A percentile compares a stretch with the other conserved stretches of the same genome.
phyloP scores from a whole-genome alignment of 2,329 filamentous ascomycete genomes.

The Trichoderma oligosporum region DNA sequence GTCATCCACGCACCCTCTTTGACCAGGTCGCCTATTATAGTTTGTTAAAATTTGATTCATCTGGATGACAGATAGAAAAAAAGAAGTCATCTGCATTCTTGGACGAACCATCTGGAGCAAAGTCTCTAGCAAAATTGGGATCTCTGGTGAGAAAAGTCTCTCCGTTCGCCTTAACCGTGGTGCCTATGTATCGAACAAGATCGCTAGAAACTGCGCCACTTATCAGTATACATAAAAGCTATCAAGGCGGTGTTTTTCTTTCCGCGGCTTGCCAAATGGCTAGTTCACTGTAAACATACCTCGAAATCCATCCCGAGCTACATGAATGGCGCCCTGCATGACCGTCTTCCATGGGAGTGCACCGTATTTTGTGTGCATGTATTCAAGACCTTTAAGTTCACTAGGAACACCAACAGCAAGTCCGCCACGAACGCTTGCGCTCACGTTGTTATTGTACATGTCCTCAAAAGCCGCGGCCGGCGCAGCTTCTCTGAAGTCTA shows the following conservation, averaged over 20 bases:
- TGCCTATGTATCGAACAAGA: constrained; percentile 67
- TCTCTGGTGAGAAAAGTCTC: constrained; percentile 68
- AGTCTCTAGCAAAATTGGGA: constrained; percentile 79
- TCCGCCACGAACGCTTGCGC: constrained; percentile 66
- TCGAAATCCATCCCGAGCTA: constrained; percentile 70
- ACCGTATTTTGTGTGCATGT: constrained; percentile 71
- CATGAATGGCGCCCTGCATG: constrained; percentile 66
- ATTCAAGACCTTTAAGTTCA: constrained; percentile 73
- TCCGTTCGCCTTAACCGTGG: constrained; percentile 33
- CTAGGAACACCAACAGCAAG: constrained; percentile 69
- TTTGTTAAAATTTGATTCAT: constrained; percentile 6
- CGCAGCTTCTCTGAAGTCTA: constrained; percentile 88
- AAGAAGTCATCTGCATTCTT: no score
- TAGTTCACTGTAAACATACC: constrained; percentile 28
- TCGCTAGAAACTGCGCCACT: constrained; percentile 60
- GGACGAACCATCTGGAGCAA: constrained; percentile 67
- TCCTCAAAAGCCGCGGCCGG: constrained; percentile 76
- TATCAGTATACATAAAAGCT: neutral
- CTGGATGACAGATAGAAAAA: neutral
- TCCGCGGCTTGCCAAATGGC: neutral
- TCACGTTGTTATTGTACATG: constrained; percentile 74
- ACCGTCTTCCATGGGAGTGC: constrained; percentile 67
- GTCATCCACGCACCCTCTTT: constrained; percentile 74
- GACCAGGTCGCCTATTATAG: constrained; percentile 54
- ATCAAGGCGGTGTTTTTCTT: neutral